Percentiles rank a stretch among this genome's conserved stretches.
Conservation (phyloP, 2,329 filamentous ascomycete genomes). For the Nemania diffusa region DNA sequence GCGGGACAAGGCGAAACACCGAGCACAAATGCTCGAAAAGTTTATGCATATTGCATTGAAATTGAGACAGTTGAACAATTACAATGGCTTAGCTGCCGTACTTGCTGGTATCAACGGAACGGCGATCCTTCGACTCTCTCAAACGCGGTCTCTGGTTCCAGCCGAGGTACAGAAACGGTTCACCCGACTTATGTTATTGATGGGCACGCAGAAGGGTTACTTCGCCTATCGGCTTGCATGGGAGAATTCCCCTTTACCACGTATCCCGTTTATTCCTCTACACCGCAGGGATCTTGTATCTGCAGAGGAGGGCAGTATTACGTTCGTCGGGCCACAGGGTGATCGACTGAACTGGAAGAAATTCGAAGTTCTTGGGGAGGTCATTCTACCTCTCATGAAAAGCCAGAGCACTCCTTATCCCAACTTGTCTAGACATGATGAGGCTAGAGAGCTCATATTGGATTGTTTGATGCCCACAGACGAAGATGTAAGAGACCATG, state of each 20-base stretch:
- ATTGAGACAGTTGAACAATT: conserved; percentile 92
- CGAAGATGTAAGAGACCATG: conserved; percentile 76
- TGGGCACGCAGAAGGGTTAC: conserved; percentile 92
- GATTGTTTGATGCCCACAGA: conserved; percentile 85
- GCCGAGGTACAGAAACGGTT: conserved; percentile 82
- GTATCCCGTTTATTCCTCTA: conserved; percentile 93
- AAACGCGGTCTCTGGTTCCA: conserved; percentile 81
- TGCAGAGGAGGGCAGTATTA: conserved; percentile 91
- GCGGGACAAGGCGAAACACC: conserved; percentile 94
- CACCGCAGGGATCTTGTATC: conserved; percentile 90
- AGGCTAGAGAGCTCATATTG: conserved; percentile 78
- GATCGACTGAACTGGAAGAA: conserved; percentile 97
- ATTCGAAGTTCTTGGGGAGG: conserved; percentile 94
- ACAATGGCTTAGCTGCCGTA: conserved; percentile 94
- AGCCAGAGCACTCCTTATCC: conserved; percentile 88
- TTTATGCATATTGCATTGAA: conserved; percentile 92
- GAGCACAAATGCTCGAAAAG: conserved; percentile 90
- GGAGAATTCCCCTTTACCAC: conserved; percentile 90
- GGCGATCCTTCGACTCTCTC: conserved; percentile 82
- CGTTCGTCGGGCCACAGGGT: conserved; percentile 78
- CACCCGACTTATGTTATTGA: conserved; percentile 86
- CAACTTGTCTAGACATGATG: conserved; percentile 74
- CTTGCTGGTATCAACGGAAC: conserved; percentile 92
- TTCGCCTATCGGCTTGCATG: conserved; percentile 96
- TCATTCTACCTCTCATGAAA: conserved; percentile 88